Conservation (phyloP, 176 grass and related monocot genomes). For the Otatea glauca region DNA sequence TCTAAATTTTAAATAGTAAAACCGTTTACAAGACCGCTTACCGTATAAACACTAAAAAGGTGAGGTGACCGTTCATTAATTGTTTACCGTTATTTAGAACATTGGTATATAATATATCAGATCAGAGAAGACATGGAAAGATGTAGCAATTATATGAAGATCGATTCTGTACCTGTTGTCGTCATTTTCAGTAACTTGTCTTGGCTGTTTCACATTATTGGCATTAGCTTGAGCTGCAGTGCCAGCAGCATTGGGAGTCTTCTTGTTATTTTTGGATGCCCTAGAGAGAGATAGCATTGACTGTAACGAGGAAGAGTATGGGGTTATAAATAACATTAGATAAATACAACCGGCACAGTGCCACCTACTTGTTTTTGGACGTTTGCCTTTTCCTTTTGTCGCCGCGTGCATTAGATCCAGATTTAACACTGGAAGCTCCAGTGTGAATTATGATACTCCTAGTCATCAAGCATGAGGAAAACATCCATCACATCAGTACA, state of each 20-base stretch:
- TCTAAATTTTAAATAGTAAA: too few species aligned
- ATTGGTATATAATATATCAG: constrained; percentile 6
- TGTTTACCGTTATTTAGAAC: too few species aligned
- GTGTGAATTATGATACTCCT: constrained; percentile 64
- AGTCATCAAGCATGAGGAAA: constrained; percentile 45
- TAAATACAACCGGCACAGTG: constrained; percentile 21
- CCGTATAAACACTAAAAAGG: too few species aligned
- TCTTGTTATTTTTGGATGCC: constrained; percentile 70
- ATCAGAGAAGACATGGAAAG: constrained; percentile 33
- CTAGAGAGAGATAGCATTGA: constrained; percentile 49
- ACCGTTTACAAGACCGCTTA: too few species aligned
- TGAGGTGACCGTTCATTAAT: too few species aligned
- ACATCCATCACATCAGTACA: background rate
- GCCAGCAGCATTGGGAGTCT: constrained; percentile 38
- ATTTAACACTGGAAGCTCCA: constrained; percentile 62
- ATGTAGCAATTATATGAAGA: constrained; percentile 26
- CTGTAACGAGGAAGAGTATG: constrained; percentile 1
- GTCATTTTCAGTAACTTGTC: constrained; percentile 56
- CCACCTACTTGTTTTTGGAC: constrained; percentile 57
- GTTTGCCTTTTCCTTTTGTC: constrained; percentile 60
- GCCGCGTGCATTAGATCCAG: constrained; percentile 51
- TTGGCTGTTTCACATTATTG: constrained; percentile 57
- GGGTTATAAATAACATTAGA: constrained; percentile 31
- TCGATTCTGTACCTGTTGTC: constrained; percentile 63
- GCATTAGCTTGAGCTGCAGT: constrained; percentile 42